Conservation (phyloP, 1,139 yeast species). For the Taphrina populina region DNA sequence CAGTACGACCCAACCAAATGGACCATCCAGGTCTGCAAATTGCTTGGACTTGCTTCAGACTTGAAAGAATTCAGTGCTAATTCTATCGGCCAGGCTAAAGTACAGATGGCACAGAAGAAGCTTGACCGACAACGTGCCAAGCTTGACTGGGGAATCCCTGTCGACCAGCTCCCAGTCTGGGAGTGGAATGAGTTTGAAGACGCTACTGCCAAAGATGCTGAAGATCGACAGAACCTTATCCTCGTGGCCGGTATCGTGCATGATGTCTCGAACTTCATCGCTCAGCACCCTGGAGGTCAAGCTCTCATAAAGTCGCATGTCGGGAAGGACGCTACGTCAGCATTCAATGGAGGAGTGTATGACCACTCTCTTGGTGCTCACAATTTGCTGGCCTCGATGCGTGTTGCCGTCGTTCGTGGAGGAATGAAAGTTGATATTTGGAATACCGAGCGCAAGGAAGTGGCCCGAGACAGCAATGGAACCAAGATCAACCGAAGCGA, state of each 20-base stretch:
- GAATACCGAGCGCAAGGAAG: slow-evolving; percentile 53
- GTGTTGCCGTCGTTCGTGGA: slow-evolving; percentile 91
- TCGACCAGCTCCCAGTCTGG: slow-evolving; percentile 85
- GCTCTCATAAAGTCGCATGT: slow-evolving; percentile 79
- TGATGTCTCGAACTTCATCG: slow-evolving; percentile 78
- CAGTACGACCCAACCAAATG: slow-evolving; percentile 97
- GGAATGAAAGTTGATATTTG: slow-evolving; percentile 79
- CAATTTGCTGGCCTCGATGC: slow-evolving; percentile 89
- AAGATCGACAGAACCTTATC: slow-evolving; percentile 56
- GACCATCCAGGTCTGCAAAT: slow-evolving; percentile 66
- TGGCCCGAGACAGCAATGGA: slow-evolving; percentile 53
- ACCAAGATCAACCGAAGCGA: slow-evolving; percentile 63
- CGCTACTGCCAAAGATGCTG: slow-evolving; percentile 53
- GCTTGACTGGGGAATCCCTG: slow-evolving; percentile 90
- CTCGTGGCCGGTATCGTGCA: slow-evolving; percentile 93
- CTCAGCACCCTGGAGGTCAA: slow-evolving; percentile 97
- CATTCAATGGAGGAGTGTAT: slow-evolving; percentile 97
- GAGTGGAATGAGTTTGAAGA: slow-evolving; percentile 77
- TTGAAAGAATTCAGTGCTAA: slow-evolving; percentile 90
- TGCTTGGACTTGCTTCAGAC: slow-evolving; percentile 83
- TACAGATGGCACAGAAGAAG: slow-evolving; percentile 96
- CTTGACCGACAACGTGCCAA: slow-evolving; percentile 73
- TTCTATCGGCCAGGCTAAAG: slow-evolving; percentile 92
- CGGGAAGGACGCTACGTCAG: slow-evolving; percentile 96
- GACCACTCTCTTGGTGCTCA: slow-evolving; percentile 97